Base-by-base conservation (phyloP, 305 asterid genomes). In the Coffea humblotiana region DNA sequence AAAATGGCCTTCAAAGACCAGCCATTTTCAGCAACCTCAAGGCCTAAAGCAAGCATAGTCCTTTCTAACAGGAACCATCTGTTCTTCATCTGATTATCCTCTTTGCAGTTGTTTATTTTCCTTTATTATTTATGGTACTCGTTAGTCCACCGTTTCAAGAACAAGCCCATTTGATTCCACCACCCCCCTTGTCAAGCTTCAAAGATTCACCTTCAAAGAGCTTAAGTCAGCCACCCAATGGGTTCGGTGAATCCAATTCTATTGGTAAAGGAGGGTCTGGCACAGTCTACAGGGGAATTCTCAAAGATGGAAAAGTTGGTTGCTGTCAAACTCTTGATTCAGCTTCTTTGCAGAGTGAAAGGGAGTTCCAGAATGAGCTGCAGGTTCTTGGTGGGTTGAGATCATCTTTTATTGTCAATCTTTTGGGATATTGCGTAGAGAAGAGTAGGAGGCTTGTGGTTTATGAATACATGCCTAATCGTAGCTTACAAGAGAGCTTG, bases 201-300 rank as follows among this genome's bases (percentile, higher is more conserved):
- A 90, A 48, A 90, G 88, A 72, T 95, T 94, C 86, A 82, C 85
- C 61, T 90, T 88, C 93, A 89, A 72, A 40, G 97, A 95, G 83
- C 89, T 95, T n/a, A 90, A 85, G 84, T 82, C 77, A 29, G 99
- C 99, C 23, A 94, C 99, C 99, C 54, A 83, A 85, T 77, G 88
- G 86, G 37, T 95, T 95, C 90, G 86, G 89, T 78, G 84, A 81
- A 66, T 81, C 92, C 0, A 91, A 89, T 74, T 86, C 88, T 58
- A 90, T 94, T 15, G 99, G 99, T 4, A 95, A 91, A 84, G 99
- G 99, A 43, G 98, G 99, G 78, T 95, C 98, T 6, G 97, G 98
- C 69, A 81, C 91, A 68, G 99, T 95, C 78, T 95, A 80, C 84
- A 87, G 90, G 68, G 99, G 98, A 64, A 89, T 87, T 79, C 81